Base-by-base conservation (phyloP, 257 asterid genomes). In the Anisodus tanguticus region DNA sequence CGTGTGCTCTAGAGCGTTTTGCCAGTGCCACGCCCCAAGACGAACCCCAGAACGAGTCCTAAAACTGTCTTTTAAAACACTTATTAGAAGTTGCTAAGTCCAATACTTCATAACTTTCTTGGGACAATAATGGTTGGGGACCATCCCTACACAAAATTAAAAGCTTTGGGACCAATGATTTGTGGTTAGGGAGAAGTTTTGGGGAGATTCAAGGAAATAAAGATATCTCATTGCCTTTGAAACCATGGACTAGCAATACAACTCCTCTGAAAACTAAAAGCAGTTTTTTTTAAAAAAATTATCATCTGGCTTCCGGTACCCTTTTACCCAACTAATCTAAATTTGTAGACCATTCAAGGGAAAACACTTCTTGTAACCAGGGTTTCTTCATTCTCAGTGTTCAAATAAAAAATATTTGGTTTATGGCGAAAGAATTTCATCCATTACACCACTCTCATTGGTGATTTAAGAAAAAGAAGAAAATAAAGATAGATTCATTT, bases 161-260 rank as follows among this genome's bases (percentile, higher is more conserved):
- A 51, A 31, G 49, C 13, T 26, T 26, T 77, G 82, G 64, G 82
- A 77, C 64, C 82, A 77, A 53, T 31, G 82, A 53, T 53, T 49
- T 53, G 66, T 77, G 82, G 49, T 53, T 53, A 77, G 82, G 82
- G 82, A 77, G 49, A 53, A 77, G 22, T 31, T 77, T 53, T 49
- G 49, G 2, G 19, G 22, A 22, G 49, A 47, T 74, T 74, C 43
- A 74, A 53, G 26, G 22, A 49, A 51, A 53, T 53, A 19, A 7
- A 74, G 6, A 53, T 1, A 77, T 77, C 64, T 76, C 64, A 26
- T 47, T 76, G 22, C 63, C 57, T 53, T 53, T 8, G 31, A 77
- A 53, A 77, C 13, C 47, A 11, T 77, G 81, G 47, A 76, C 81
- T 54, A 51, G 22, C 6, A 76, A 76, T 51, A 51, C 63, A 51